Percentiles rank a stretch among this genome's conserved stretches.
phyloP scores from a whole-genome alignment of 2,329 filamentous ascomycete genomes.

The Sporothrix dimorphospora region DNA sequence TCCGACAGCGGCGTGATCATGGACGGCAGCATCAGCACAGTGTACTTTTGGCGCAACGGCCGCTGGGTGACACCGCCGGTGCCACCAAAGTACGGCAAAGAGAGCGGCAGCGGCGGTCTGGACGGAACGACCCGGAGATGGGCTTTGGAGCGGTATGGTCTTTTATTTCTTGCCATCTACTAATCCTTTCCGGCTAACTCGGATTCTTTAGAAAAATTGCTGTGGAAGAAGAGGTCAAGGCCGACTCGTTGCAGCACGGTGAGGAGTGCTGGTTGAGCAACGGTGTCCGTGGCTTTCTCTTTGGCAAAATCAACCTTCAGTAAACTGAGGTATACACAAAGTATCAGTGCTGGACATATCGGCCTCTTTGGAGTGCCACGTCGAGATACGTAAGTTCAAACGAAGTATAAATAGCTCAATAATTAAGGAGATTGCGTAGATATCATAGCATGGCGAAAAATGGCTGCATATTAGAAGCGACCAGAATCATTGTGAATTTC shows the following conservation, averaged over 20 bases:
- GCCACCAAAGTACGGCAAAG: constrained; percentile 43
- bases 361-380: too few relatives aligned
- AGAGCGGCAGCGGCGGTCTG: constrained; percentile 71
- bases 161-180: background rate
- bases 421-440: too few relatives aligned
- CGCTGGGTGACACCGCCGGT: constrained; percentile 81
- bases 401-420: background rate
- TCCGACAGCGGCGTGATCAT: constrained; percentile 65
- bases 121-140: constrained; percentile 81
- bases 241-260: constrained; percentile 64
- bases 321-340: background rate
- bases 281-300: constrained; percentile 77
- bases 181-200: background rate
- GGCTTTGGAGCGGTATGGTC: constrained; percentile 68
- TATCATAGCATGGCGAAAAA: background rate
- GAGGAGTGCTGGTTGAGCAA: constrained; percentile 90
- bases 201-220: constrained; percentile 57
- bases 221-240: constrained; percentile 64
- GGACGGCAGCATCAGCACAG: constrained; percentile 82
- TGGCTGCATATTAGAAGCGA: too few relatives aligned
- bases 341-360: background rate
- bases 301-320: constrained; percentile 46
- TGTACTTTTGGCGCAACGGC: constrained; percentile 75
- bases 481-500: too few relatives aligned
- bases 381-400: background rate